Evolutionary conservation across 2,329 filamentous ascomycete genomes (phyloP).

Genomic region (Periconia digitata): DNA sequence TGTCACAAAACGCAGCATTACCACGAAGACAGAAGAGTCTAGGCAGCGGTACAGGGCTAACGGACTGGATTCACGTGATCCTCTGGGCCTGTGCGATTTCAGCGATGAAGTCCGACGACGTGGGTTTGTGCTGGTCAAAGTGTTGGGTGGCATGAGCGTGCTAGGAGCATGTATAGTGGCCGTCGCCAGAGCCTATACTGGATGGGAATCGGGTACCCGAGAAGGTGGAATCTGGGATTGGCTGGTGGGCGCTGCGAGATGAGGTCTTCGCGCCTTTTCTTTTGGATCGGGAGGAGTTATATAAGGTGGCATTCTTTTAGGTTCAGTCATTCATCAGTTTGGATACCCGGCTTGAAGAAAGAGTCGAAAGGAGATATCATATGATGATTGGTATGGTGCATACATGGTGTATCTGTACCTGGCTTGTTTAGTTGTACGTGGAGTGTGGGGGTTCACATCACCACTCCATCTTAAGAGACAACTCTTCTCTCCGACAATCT

Average conservation of each 20-base stretch:
- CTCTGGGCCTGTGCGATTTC: constrained; percentile 74
- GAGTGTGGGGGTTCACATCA: too few relatives aligned
- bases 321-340: background rate
- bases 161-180: constrained; percentile 68
- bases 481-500: too few relatives aligned
- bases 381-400: background rate
- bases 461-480: too few relatives aligned
- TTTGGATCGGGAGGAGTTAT: background rate
- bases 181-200: constrained; percentile 40
- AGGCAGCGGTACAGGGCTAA: constrained; percentile 23
- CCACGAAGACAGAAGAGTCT: constrained; percentile 28
- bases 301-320: too few relatives aligned
- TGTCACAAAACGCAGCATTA: constrained; percentile 25
- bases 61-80: constrained; percentile 65
- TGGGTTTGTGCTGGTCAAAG: constrained; percentile 69
- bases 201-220: constrained; percentile 31
- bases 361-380: too few relatives aligned
- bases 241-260: constrained; percentile 9
- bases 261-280: background rate
- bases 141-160: constrained; percentile 73
- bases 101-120: constrained; percentile 65
- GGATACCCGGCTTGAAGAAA: background rate
- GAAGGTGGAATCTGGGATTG: constrained; percentile 31
- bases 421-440: too few relatives aligned
- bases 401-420: too few relatives aligned